phyloP scores from a whole-genome alignment of 2,329 filamentous ascomycete genomes.

The Fusarium solani-melongenae region DNA sequence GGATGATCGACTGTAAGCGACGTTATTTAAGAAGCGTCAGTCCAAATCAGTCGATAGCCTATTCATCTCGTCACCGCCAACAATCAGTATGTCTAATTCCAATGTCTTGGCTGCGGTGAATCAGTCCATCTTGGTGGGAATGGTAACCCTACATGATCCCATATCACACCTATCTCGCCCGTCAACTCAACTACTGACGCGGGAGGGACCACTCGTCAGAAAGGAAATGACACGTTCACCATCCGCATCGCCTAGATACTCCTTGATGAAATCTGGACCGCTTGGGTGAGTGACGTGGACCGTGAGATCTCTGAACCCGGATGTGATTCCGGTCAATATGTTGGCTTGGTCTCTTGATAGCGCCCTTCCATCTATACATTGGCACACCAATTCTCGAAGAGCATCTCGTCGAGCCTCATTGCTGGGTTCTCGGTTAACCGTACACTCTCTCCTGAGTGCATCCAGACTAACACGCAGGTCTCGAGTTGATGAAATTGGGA shows the following conservation, averaged over 20 bases:
- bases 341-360: constrained; percentile 42
- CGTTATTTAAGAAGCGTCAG: constrained; percentile 1
- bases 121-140: constrained; percentile 3
- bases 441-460: constrained; percentile 49
- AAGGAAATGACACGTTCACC: constrained; percentile 46
- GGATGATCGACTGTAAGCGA: constrained; percentile 20
- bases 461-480: constrained; percentile 53
- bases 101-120: background rate
- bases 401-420: background rate
- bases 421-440: background rate
- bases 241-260: constrained; percentile 46
- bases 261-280: constrained; percentile 35
- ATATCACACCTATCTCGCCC: background rate
- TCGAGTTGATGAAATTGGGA: constrained; percentile 53
- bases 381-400: constrained; percentile 26
- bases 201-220: constrained; percentile 38
- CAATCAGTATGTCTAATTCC: background rate
- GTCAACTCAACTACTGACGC: background rate
- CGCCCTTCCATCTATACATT: constrained; percentile 44
- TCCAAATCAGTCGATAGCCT: constrained; percentile 3
- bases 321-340: constrained; percentile 44
- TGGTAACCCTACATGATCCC: constrained; percentile 11
- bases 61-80: constrained; percentile 2
- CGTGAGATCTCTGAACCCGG: constrained; percentile 43
- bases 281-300: constrained; percentile 27